phyloP scores from a whole-genome alignment of 1,139 yeast genomes.

The Suhomyces atakaporum region DNA sequence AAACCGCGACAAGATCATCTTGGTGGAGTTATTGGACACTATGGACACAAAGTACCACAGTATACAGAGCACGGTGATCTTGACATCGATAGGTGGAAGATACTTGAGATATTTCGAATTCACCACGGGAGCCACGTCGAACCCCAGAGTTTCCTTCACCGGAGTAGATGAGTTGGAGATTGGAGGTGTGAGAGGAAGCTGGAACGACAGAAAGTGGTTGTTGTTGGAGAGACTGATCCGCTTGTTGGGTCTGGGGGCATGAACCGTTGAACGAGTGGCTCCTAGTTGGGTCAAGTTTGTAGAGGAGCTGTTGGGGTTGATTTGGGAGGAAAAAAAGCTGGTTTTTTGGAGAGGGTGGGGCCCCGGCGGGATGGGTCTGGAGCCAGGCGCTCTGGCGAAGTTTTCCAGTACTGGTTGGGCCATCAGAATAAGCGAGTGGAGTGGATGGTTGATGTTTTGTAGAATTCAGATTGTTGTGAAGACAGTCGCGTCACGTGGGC shows the following conservation, averaged over 20 bases:
- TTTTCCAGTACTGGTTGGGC: slow-evolving; percentile 6
- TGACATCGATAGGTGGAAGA: slow-evolving; percentile 33
- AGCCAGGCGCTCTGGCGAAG: background rate
- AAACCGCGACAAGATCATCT: slow-evolving; percentile 66
- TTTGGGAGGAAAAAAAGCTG: slow-evolving; percentile 7
- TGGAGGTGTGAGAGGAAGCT: slow-evolving; percentile 41
- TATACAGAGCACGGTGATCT: slow-evolving; percentile 51
- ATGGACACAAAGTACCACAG: slow-evolving; percentile 85
- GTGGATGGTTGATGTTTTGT: background rate
- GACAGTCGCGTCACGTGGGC: slow-evolving; percentile 4
- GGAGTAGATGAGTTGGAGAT: slow-evolving; percentile 39
- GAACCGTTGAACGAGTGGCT: slow-evolving; percentile 11
- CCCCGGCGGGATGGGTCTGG: slow-evolving; percentile 1
- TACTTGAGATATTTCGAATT: slow-evolving; percentile 2
- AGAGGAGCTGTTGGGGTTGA: slow-evolving; percentile 30
- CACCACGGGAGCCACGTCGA: slow-evolving; percentile 2
- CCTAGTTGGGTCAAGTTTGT: slow-evolving; percentile 24
- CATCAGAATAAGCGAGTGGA: slow-evolving; percentile 6
- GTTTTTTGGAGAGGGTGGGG: background rate
- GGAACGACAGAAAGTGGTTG: slow-evolving; percentile 16
- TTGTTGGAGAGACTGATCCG: slow-evolving; percentile 20
- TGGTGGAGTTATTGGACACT: slow-evolving; percentile 77
- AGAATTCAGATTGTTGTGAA: background rate
- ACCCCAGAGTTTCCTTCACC: slow-evolving; percentile 16
- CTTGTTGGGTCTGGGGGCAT: slow-evolving; percentile 22